A percentile compares a stretch with the other conserved stretches of the same genome.
These are phyloP conservation scores for Penicillium goetzii DNA, from an alignment of 495 filamentous ascomycete species.

Conservation along the genomic window DNA sequence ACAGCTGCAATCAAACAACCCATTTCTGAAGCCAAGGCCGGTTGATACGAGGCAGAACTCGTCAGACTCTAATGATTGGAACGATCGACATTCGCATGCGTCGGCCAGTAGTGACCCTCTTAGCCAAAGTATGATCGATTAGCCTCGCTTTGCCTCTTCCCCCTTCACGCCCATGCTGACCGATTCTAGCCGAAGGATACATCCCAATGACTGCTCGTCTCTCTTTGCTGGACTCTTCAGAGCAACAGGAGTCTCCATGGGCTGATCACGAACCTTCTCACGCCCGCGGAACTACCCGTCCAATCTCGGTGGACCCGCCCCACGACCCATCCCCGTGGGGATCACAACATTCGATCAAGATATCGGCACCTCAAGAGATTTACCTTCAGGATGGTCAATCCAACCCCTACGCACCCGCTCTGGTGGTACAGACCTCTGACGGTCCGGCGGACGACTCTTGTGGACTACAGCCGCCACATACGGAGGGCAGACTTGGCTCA, in stretches of 20 bases:
- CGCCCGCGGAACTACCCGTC: conserved; percentile 2
- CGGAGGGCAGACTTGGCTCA: conserved; percentile 23
- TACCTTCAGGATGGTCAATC: conserved; percentile 24
- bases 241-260: conserved; percentile 28
- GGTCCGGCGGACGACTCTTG: conserved; percentile 2
- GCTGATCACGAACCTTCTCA: conserved; percentile 5
- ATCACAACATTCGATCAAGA: conserved; percentile 30
- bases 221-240: conserved; percentile 42
- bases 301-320: not conserved
- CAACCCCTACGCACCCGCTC: conserved; percentile 26
- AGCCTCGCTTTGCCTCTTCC: not conserved
- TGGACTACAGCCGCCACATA: conserved; percentile 17
- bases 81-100: conserved; percentile 30
- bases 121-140: conserved; percentile 38
- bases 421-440: conserved; percentile 20
- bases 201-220: conserved; percentile 53
- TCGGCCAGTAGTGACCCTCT: conserved; percentile 32
- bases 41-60: conserved; percentile 27
- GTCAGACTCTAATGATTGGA: conserved; percentile 31
- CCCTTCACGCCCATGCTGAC: conserved; percentile 16
- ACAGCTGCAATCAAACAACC: conserved; percentile 51
- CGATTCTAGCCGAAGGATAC: conserved; percentile 43
- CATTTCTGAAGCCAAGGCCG: conserved; percentile 42
- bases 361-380: conserved; percentile 25
- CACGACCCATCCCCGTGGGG: conserved; percentile 24